Percentiles rank a stretch among this genome's conserved stretches.
Evolutionary conservation across 2,329 filamentous ascomycete genomes (phyloP).

Genomic region (Diaporthe citriasiana): DNA sequence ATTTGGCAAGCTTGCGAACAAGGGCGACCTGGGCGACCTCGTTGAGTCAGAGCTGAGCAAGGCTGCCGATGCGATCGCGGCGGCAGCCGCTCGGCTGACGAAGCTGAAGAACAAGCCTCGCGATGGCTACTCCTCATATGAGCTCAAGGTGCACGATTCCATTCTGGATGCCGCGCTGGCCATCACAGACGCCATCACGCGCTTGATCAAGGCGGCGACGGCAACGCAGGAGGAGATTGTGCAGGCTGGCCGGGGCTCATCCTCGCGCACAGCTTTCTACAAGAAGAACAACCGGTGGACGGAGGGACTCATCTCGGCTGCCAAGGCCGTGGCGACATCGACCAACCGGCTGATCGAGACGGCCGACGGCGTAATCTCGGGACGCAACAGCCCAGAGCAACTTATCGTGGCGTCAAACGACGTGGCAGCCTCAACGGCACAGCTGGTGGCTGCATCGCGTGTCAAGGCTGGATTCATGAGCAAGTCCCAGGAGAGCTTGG

Average conservation of each 20-base stretch:
- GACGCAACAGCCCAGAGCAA: conserved; percentile 94
- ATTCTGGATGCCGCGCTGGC: conserved; percentile 94
- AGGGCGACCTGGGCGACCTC: conserved; percentile 91
- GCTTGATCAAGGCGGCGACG: conserved; percentile 95
- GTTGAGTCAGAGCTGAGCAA: conserved; percentile 94
- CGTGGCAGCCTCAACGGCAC: conserved; percentile 94
- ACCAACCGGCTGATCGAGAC: conserved; percentile 99
- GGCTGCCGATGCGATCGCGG: conserved; percentile 94
- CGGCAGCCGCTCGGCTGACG: conserved; percentile 87
- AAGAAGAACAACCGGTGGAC: conserved; percentile 99
- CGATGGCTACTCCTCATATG: conserved; percentile 95
- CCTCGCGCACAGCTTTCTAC: conserved; percentile 94
- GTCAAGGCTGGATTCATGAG: conserved; percentile 99
- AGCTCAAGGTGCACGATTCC: conserved; percentile 94
- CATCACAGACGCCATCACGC: conserved; percentile 93
- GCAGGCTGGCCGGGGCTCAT: conserved; percentile 88
- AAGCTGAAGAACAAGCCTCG: conserved; percentile 97
- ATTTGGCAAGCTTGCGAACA: conserved; percentile 82
- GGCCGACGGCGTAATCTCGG: conserved; percentile 92
- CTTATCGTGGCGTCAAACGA: conserved; percentile 98
- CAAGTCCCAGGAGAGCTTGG: conserved; percentile 92
- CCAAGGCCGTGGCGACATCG: conserved; percentile 93
- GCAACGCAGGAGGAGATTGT: conserved; percentile 97
- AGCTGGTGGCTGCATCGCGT: conserved; percentile 93
- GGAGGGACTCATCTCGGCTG: conserved; percentile 95